Conservation (phyloP, 2,329 filamentous ascomycete species). For the Ascochyta fabae region DNA sequence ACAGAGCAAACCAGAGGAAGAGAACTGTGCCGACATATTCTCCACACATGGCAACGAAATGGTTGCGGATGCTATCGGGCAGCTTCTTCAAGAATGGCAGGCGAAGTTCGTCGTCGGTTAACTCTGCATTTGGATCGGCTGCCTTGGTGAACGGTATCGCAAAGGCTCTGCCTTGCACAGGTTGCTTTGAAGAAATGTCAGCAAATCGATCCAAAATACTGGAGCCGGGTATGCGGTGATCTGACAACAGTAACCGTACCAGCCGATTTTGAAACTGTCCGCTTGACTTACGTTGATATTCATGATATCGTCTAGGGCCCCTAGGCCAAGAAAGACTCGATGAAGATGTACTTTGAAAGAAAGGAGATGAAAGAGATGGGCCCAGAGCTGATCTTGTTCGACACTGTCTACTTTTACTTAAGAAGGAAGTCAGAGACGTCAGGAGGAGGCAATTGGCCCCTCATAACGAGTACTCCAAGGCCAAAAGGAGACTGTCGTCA, state of each 20-base stretch:
- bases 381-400: neutral
- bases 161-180: conserved; percentile 21
- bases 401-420: too few species aligned
- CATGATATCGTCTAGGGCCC: neutral
- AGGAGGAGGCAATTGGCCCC: neutral
- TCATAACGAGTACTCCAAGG: neutral
- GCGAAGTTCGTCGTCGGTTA: conserved; percentile 20
- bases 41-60: conserved; percentile 34
- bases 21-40: conserved; percentile 51
- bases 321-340: neutral
- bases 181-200: conserved; percentile 7
- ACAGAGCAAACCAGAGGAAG: conserved; percentile 51
- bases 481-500: conserved; percentile 3
- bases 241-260: neutral
- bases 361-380: neutral
- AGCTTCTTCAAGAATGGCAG: conserved; percentile 17
- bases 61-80: conserved; percentile 21
- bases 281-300: conserved; percentile 13
- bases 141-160: conserved; percentile 24
- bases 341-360: too few species aligned
- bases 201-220: neutral
- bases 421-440: neutral
- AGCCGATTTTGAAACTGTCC: neutral
- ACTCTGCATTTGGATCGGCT: conserved; percentile 15
- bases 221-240: neutral